Base-by-base conservation (phyloP, 177 flowering plant genomes). In the Vitis hybrid region DNA sequence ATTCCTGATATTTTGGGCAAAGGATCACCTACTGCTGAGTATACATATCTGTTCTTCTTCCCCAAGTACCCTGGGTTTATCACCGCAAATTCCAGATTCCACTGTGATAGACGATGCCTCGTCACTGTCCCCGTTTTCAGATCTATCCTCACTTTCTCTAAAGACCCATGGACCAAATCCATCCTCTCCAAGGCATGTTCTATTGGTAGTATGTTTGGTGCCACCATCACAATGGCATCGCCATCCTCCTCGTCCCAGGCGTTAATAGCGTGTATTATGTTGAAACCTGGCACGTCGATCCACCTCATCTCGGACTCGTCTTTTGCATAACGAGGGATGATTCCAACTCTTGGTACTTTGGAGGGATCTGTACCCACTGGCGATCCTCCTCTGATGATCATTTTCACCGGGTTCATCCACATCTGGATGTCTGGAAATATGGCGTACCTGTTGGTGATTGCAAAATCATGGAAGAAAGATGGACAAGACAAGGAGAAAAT, bases 231-330 rank as follows among this genome's bases (percentile, higher is more conserved):
- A 4, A 93, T 67, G 13, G 32, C 72, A 0, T 65, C 86, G 11
- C 81, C 91, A 9, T 91, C 46, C 7, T 35, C 46, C 46, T 35
- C 97, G 1, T 91, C 98, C 97, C 98, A 93, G 0, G 98, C 94
- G 54, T 93, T 93, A 49, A 87, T 74, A 13, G 87, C 73, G 74
- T 93, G 98, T 8, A 91, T 69, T 14, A 77, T 65, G 80, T 91
- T 91, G 75, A 89, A 85, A 13, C 93, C 94, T 0, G 92, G 91
- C 27, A 86, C 90, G 2, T 89, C 86, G 51, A 91, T 84, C 98
- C 95, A 93, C 62, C 60, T 79, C 81, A 93, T 86, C 46, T 83
- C 85, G 0, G 85, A 80, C 56, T 86, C 91, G 61, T 85, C 84
- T 6, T 60, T 79, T 1, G 91, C 89, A 52, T 90, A 78, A 4